Evolutionary conservation across 1,139 yeast species (phyloP).

Genomic region (Candida sojae): DNA sequence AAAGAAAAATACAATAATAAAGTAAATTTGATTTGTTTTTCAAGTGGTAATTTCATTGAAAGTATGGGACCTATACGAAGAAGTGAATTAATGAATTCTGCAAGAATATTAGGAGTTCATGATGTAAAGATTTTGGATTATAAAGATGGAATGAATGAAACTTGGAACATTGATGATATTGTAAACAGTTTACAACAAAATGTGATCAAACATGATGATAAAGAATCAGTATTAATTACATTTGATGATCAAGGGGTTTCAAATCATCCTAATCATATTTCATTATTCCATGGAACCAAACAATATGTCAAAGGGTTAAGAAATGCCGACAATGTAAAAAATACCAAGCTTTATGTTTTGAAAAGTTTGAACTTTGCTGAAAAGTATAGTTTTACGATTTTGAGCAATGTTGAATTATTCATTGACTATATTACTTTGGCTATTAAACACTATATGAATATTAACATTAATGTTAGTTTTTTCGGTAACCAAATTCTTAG

Average conservation of each 20-base stretch:
- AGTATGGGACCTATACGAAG: slow-evolving; percentile 68
- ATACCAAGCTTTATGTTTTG: slow-evolving; percentile 37
- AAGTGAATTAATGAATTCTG: slow-evolving; percentile 60
- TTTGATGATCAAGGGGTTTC: slow-evolving; percentile 87
- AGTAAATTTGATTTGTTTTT: slow-evolving; percentile 67
- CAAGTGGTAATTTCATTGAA: slow-evolving; percentile 67
- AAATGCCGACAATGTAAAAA: neutral
- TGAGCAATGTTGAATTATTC: slow-evolving; percentile 48
- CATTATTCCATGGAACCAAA: slow-evolving; percentile 59
- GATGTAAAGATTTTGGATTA: slow-evolving; percentile 54
- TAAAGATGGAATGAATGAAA: slow-evolving; percentile 71
- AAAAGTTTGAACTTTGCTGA: slow-evolving; percentile 48
- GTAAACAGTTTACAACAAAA: slow-evolving; percentile 24
- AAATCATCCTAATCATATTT: slow-evolving; percentile 79
- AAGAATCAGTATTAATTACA: slow-evolving; percentile 53
- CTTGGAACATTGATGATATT: slow-evolving; percentile 60
- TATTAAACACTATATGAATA: slow-evolving; percentile 32
- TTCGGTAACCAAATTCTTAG: slow-evolving; percentile 23
- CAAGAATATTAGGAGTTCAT: slow-evolving; percentile 57
- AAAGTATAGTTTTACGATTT: slow-evolving; percentile 54
- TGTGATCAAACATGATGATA: slow-evolving; percentile 14
- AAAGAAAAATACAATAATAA: slow-evolving; percentile 51
- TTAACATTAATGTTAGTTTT: slow-evolving; percentile 45
- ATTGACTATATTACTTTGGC: slow-evolving; percentile 35
- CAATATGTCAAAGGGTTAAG: slow-evolving; percentile 24